Base-by-base conservation (phyloP, 176 grass and related monocot species). In the Triticum dicoccoides region DNA sequence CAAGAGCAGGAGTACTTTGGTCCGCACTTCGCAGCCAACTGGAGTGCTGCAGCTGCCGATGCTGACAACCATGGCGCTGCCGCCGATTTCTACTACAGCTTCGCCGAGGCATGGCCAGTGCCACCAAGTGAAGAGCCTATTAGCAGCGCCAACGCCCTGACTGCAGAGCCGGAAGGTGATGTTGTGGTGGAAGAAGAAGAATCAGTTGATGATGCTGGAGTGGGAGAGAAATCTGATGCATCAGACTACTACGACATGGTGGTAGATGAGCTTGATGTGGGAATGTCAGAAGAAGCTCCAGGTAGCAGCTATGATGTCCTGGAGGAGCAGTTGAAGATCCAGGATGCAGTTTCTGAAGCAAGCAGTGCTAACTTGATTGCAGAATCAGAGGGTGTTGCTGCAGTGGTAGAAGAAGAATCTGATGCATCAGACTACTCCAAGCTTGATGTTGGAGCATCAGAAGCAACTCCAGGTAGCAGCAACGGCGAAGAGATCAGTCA, bases 1-100 rank as follows among this genome's bases (percentile, higher is more conserved):
- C 70, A 77, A 32, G 38, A 75, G n/a, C 87, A 73, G 84, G 84
- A 90, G 61, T 74, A 75, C 23, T 82, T 83, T 65, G 86, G 88
- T 84, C 85, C 83, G 11, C 77, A 74, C 44, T 82, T 74, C 63
- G 24, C 84, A 17, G 72, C 86, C 39, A 98, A 98, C 76, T 78
- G 94, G 32, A 98, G 84, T 70, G 85, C 87, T 65, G 78, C 65
- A 21, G 32, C 20, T 80, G 63, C 73, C 69, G 75, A 91, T 79
- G 74, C 45, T 30, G 86, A 92, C 39, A 41, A 41, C 8, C 68
- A 71, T 33, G 73, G n/a, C 80, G 76, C 62, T 52, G 77, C 62
- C 61, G 77, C 42, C 11, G 42, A 61, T 85, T 80, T 88, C 80
- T 84, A 89, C 76, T 65, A 79, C 52, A 82, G 65, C 49, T 65